Conservation (phyloP, 1,284 basidiomycete species). For the Anthracocystis setariae region DNA sequence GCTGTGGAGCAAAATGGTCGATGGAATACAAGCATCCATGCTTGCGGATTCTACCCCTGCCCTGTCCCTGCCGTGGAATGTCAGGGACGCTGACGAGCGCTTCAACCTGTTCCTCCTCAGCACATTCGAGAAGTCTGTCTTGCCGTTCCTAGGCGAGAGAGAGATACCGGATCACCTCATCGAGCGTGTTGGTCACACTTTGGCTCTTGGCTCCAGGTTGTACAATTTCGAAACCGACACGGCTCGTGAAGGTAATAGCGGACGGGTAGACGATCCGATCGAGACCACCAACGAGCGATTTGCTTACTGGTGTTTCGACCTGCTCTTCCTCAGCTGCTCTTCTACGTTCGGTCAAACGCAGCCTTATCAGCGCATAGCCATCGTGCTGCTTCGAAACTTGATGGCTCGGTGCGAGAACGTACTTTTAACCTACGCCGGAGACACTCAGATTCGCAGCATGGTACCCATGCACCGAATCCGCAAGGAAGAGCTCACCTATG, state of each 20-base stretch:
- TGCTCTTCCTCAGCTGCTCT: conserved; percentile 83
- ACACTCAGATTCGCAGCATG: conserved; percentile 81
- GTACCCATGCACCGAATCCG: conserved; percentile 71
- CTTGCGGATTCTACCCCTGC: conserved; percentile 79
- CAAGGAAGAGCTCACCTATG: conserved; percentile 88
- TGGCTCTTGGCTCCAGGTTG: conserved; percentile 80
- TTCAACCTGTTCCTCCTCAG: conserved; percentile 75
- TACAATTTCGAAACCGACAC: conserved; percentile 68
- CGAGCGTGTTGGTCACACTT: conserved; percentile 76
- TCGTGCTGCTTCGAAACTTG: conserved; percentile 15
- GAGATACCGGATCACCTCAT: conserved; percentile 81
- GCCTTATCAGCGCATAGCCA: conserved; percentile 7
- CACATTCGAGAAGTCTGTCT: conserved; percentile 77
- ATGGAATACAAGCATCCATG: conserved; percentile 82
- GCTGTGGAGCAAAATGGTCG: conserved; percentile 86
- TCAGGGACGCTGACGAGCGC: conserved; percentile 80
- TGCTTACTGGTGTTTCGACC: conserved; percentile 92
- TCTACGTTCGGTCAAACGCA: conserved; percentile 28
- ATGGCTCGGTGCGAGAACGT: conserved; percentile 75
- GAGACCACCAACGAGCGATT: conserved; percentile 80
- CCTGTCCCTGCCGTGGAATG: conserved; percentile 71
- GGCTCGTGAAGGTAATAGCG: conserved; percentile 14
- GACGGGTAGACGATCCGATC: conserved; percentile 43
- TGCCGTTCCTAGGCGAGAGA: conserved; percentile 78
- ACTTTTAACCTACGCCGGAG: conserved; percentile 80